A percentile compares a stretch with the other conserved stretches of the same genome.
Evolutionary conservation across 1,284 basidiomycete genomes (phyloP).

Genomic region (Entoloma clypeatum): DNA sequence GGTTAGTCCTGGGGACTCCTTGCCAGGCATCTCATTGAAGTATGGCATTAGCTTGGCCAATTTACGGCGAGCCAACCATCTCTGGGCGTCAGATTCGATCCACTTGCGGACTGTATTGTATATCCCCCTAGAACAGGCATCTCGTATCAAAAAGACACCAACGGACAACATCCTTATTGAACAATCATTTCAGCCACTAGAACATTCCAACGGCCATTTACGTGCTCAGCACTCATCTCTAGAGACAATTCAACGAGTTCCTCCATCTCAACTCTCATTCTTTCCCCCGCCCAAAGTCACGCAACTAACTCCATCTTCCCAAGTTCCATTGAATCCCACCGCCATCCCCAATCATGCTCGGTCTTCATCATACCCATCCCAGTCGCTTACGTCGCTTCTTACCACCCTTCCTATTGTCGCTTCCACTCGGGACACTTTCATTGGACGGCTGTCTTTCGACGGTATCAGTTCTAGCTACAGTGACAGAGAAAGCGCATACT

Average conservation of each 20-base stretch:
- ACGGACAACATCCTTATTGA: no score
- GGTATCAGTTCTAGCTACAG: slow-evolving; percentile 39
- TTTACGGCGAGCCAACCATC: slow-evolving; percentile 82
- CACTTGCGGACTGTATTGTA: slow-evolving; percentile 80
- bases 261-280: slow-evolving; percentile 53
- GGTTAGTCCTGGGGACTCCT: slow-evolving; percentile 72
- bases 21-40: slow-evolving; percentile 81
- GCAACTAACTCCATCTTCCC: slow-evolving; percentile 13
- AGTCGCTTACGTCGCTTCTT: slow-evolving; percentile 41
- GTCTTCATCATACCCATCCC: slow-evolving; percentile 29
- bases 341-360: slow-evolving; percentile 21
- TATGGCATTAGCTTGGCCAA: slow-evolving; percentile 82
- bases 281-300: slow-evolving; percentile 47
- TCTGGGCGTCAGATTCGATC: slow-evolving; percentile 88
- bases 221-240: no score
- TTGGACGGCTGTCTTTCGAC: slow-evolving; percentile 51
- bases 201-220: no score
- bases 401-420: slow-evolving; percentile 44
- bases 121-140: slow-evolving; percentile 60
- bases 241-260: slow-evolving; percentile 45
- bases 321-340: slow-evolving; percentile 15
- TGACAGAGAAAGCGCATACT: slow-evolving; percentile 31
- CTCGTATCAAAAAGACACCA: slow-evolving; percentile 30
- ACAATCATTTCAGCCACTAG: no score
- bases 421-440: slow-evolving; percentile 49